Conservation (phyloP, 768 basidiomycete genomes). For the Auriscalpium orientale region DNA sequence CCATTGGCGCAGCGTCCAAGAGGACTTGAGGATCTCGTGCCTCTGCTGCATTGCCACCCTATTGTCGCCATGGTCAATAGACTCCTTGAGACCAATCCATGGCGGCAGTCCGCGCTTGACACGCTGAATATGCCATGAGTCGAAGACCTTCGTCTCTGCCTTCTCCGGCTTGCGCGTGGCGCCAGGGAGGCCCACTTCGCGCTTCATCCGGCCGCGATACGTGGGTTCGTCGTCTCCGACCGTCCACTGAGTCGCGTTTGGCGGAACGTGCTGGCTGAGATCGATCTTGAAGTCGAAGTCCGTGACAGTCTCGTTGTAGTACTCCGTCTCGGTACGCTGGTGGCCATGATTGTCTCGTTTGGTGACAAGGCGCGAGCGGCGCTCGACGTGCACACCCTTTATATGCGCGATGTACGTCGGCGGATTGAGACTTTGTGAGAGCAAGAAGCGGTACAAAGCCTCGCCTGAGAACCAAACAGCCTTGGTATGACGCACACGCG, state of each 20-base stretch:
- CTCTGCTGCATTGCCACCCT: not conserved
- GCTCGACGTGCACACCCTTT: constrained; percentile 51
- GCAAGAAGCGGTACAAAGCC: constrained; percentile 66
- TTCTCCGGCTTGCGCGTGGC: constrained; percentile 33
- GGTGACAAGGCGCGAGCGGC: constrained; percentile 39
- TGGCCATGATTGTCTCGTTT: constrained; percentile 28
- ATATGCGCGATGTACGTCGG: constrained; percentile 43
- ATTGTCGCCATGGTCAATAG: not conserved
- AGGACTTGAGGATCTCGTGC: constrained; percentile 13
- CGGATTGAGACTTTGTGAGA: constrained; percentile 40
- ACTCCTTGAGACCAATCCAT: constrained; percentile 27
- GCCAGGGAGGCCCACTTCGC: constrained; percentile 39
- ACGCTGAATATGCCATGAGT: constrained; percentile 39
- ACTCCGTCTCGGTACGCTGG: constrained; percentile 32
- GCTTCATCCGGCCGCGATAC: constrained; percentile 56
- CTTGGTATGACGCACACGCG: not conserved
- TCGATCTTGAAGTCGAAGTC: constrained; percentile 70
- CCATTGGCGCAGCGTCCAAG: constrained; percentile 41
- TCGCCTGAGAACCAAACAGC: constrained; percentile 39
- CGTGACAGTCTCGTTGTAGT: constrained; percentile 49
- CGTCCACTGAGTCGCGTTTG: constrained; percentile 45
- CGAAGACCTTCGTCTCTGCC: constrained; percentile 34
- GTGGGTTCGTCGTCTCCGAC: constrained; percentile 56
- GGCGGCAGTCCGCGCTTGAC: constrained; percentile 43
- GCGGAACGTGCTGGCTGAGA: constrained; percentile 34